These are phyloP conservation scores for Coemansia sp. DNA, from an alignment of 192 early-diverging fungal genomes.

Conservation along the genomic window DNA sequence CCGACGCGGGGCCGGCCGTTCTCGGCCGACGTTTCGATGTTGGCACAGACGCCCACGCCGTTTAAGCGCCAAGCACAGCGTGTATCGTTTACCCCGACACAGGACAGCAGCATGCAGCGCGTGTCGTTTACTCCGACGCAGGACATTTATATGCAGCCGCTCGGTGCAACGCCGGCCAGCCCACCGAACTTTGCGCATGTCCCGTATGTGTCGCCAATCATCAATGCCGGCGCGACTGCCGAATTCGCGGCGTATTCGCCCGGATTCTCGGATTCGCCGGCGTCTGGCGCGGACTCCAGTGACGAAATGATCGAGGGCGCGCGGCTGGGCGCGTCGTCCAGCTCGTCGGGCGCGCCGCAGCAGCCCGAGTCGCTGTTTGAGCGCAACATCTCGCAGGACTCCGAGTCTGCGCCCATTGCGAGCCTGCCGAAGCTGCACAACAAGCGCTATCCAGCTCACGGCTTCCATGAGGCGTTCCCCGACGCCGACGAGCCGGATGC, in stretches of 20 bases:
- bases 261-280: constrained; percentile 23
- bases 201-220: not conserved
- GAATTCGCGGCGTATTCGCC: constrained; percentile 40
- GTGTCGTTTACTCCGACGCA: constrained; percentile 27
- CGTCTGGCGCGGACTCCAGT: not conserved
- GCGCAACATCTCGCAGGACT: constrained; percentile 19
- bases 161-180: constrained; percentile 12
- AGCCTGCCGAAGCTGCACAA: constrained; percentile 21
- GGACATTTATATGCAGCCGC: constrained; percentile 37
- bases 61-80: constrained; percentile 12
- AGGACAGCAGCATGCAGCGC: constrained; percentile 15
- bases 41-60: constrained; percentile 24
- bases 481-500: constrained; percentile 4
- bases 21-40: constrained; percentile 41
- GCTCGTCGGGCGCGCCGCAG: constrained; percentile 19
- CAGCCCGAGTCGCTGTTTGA: constrained; percentile 29
- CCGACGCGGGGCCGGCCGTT: constrained; percentile 38
- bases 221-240: not conserved
- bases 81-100: constrained; percentile 10
- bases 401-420: constrained; percentile 27
- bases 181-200: not conserved
- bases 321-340: constrained; percentile 11
- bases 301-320: constrained; percentile 6
- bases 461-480: constrained; percentile 7
- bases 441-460: not conserved